A percentile compares a stretch with the other conserved stretches of the same genome.
These are phyloP conservation scores for Nicotiana knightiana DNA, from an alignment of 257 asterid genomes.

Conservation along the genomic window DNA sequence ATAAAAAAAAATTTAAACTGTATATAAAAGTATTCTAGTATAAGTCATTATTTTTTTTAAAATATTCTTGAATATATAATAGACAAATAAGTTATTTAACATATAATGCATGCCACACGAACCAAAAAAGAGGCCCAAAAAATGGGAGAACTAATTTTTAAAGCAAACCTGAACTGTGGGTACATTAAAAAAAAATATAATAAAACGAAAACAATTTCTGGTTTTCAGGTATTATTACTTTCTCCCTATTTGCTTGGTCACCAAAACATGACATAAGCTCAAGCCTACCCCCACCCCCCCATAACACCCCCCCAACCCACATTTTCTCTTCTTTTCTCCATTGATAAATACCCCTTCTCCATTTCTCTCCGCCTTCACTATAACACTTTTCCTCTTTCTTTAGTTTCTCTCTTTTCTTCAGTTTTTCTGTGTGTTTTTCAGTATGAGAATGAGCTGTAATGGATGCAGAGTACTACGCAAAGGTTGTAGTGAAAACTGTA, in stretches of 20 bases:
- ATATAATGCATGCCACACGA: not conserved
- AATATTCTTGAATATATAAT: not conserved
- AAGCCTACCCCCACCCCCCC: not conserved
- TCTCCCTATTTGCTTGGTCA: not conserved
- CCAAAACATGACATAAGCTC: slow-evolving; percentile 11
- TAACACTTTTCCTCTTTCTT: not conserved
- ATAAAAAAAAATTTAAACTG: no score
- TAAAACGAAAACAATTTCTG: not conserved
- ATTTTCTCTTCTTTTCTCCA: not conserved
- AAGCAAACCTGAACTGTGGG: not conserved
- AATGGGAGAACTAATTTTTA: not conserved
- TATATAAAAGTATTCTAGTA: no score
- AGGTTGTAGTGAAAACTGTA: slow-evolving; percentile 63
- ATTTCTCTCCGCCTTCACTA: not conserved
- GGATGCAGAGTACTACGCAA: slow-evolving; percentile 84
- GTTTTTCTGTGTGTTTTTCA: not conserved
- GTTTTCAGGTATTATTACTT: not conserved
- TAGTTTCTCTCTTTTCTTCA: not conserved
- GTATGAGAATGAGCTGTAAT: slow-evolving; percentile 67
- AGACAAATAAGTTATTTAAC: not conserved
- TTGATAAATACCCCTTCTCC: slow-evolving; percentile 16
- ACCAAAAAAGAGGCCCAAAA: slow-evolving; percentile 1
- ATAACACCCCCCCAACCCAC: not conserved
- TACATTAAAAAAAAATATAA: not conserved
- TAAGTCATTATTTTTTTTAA: not conserved